phyloP scores from a whole-genome alignment of 345 rosid genomes.

The Gossypium raimondii region DNA sequence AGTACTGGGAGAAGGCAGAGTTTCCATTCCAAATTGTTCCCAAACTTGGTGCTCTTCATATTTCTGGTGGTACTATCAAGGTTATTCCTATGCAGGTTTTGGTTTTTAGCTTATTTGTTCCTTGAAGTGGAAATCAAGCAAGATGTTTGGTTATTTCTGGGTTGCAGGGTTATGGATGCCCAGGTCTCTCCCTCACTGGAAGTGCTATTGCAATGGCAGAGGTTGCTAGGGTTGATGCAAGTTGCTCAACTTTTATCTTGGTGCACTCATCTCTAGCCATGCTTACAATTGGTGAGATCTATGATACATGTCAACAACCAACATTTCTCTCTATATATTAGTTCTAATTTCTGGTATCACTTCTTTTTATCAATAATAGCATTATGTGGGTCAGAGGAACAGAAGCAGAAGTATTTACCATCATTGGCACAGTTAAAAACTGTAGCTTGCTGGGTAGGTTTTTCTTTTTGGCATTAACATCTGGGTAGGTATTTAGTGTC shows the following conservation, averaged over 20 bases:
- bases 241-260: conserved; percentile 79
- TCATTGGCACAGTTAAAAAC: conserved; percentile 69
- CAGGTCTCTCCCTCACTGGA: conserved; percentile 72
- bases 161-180: conserved; percentile 88
- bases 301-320: neutral
- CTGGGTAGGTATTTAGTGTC: conserved; percentile 1
- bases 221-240: conserved; percentile 95
- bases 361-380: conserved; percentile 43
- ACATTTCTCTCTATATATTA: neutral
- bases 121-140: neutral
- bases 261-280: conserved; percentile 78
- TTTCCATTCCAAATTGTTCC: conserved; percentile 88
- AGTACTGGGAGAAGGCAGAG: conserved; percentile 99
- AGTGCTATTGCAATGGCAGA: conserved; percentile 69
- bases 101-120: neutral
- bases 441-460: conserved; percentile 85
- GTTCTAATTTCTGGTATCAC: neutral
- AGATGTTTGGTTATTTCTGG: conserved; percentile 24
- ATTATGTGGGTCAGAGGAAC: conserved; percentile 87
- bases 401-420: conserved; percentile 77
- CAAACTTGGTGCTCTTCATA: conserved; percentile 51
- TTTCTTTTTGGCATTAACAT: conserved; percentile 1
- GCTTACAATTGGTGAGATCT: conserved; percentile 86
- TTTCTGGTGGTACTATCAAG: conserved; percentile 91
- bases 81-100: conserved; percentile 30